Evolutionary conservation across 208 protist species (phyloP).

Genomic region (Trichomonas gallinae): DNA sequence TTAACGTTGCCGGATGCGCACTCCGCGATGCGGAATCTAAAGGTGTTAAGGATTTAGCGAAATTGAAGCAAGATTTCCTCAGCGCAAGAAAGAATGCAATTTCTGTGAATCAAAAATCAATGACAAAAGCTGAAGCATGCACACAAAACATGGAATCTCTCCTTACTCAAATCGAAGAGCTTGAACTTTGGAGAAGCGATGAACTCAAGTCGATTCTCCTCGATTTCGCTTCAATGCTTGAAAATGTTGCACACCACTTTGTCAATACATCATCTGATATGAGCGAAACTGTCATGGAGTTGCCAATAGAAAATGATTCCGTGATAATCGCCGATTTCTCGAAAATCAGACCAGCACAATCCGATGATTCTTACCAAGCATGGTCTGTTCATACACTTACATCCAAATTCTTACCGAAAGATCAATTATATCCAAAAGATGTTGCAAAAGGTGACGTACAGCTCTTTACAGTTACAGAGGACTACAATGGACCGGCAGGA

Average conservation of each 20-base stretch:
- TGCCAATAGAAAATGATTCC: neutral
- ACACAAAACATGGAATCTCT: neutral
- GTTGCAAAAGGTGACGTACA: neutral
- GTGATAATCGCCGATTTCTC: neutral
- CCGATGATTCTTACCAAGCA: neutral
- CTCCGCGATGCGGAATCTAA: neutral
- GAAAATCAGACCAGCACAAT: neutral
- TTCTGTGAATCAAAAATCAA: neutral
- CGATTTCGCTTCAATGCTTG: neutral
- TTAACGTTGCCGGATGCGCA: neutral
- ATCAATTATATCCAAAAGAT: neutral
- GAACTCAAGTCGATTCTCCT: neutral
- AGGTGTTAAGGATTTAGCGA: neutral
- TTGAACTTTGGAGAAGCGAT: neutral
- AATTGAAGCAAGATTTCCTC: neutral
- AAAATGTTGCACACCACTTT: neutral
- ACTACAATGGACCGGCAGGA: neutral
- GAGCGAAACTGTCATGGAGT: neutral
- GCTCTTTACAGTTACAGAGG: neutral
- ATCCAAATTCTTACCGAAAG: neutral
- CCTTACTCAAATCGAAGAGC: neutral
- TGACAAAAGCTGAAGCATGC: neutral
- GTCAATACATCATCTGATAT: neutral
- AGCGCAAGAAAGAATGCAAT: neutral
- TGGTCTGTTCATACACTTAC: neutral